A percentile compares a stretch with the other conserved stretches of the same genome.
phyloP scores from a whole-genome alignment of 1,284 basidiomycete genomes.

The Ceratobasidium sp. region DNA sequence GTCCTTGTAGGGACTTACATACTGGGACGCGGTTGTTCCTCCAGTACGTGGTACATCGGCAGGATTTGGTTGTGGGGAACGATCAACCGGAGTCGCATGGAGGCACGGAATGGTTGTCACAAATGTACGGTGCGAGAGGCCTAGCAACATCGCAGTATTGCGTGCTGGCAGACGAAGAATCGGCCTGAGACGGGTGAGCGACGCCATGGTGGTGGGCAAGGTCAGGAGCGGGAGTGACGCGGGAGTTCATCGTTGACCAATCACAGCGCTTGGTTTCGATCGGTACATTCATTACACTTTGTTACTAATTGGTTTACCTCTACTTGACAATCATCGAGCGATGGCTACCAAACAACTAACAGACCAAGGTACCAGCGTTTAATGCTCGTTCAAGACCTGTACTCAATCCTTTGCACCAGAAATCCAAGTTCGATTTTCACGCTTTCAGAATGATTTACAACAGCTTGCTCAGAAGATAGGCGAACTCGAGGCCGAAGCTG shows the following conservation, averaged over 20 bases:
- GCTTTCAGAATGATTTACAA: constrained; percentile 87
- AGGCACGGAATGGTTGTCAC: constrained; percentile 41
- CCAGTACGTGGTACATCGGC: constrained; percentile 15
- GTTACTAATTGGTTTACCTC: constrained; percentile 16
- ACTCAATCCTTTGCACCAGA: constrained; percentile 65
- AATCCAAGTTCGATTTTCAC: constrained; percentile 80
- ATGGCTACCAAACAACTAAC: constrained; percentile 58
- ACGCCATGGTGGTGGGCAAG: constrained; percentile 43
- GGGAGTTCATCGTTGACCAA: constrained; percentile 42
- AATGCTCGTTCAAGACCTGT: background rate
- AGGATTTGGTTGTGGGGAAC: constrained; percentile 29
- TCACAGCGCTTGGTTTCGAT: constrained; percentile 45
- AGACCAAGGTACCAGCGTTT: constrained; percentile 72
- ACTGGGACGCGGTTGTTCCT: constrained; percentile 5
- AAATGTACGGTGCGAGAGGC: constrained; percentile 45
- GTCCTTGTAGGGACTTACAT: constrained; percentile 75
- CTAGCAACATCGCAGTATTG: constrained; percentile 23
- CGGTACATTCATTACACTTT: constrained; percentile 4
- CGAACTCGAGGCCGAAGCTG: constrained; percentile 92
- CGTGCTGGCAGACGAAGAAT: constrained; percentile 2
- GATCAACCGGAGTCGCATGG: constrained; percentile 45
- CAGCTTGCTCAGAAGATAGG: constrained; percentile 90
- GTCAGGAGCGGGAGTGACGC: constrained; percentile 35
- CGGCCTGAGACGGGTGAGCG: constrained; percentile 24
- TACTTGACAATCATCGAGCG: background rate